Evolutionary conservation across 2,329 filamentous ascomycete genomes (phyloP).

Genomic region (Exophiala oligosperma): DNA sequence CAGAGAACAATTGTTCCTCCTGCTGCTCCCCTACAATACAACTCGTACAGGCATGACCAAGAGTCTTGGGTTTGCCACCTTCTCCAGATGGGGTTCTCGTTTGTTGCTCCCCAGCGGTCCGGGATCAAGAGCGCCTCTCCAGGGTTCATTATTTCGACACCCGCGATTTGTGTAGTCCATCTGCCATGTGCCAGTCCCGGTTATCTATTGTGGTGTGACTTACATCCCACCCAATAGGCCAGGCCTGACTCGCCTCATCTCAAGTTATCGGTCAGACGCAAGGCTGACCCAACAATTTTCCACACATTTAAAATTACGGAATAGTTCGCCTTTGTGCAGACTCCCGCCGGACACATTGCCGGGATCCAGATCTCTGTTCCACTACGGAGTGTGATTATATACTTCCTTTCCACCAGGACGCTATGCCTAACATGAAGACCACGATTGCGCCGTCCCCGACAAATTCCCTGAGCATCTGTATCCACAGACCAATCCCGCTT

Average conservation of each 20-base stretch:
- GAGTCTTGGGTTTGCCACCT: background rate
- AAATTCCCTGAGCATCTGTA: slow-evolving; percentile 41
- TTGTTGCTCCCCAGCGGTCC: background rate
- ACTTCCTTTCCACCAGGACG: slow-evolving; percentile 40
- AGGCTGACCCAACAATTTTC: background rate
- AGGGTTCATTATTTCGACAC: background rate
- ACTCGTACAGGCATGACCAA: background rate
- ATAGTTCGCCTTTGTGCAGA: background rate
- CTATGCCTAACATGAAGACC: slow-evolving; percentile 46
- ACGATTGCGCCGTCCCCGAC: slow-evolving; percentile 46
- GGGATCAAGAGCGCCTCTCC: background rate
- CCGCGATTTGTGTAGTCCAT: background rate
- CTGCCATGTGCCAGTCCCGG: background rate
- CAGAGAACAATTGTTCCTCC: background rate
- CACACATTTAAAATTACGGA: background rate
- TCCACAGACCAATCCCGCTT: slow-evolving; percentile 34
- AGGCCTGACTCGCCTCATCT: background rate
- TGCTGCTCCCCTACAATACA: background rate
- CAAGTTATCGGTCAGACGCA: background rate
- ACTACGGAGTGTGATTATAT: slow-evolving; percentile 8
- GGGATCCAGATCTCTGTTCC: background rate
- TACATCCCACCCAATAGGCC: background rate
- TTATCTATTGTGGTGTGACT: background rate
- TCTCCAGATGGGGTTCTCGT: background rate
- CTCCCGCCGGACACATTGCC: background rate